Conservation (phyloP, 192 early-diverging fungal genomes). For the Geranomyces variabilis region DNA sequence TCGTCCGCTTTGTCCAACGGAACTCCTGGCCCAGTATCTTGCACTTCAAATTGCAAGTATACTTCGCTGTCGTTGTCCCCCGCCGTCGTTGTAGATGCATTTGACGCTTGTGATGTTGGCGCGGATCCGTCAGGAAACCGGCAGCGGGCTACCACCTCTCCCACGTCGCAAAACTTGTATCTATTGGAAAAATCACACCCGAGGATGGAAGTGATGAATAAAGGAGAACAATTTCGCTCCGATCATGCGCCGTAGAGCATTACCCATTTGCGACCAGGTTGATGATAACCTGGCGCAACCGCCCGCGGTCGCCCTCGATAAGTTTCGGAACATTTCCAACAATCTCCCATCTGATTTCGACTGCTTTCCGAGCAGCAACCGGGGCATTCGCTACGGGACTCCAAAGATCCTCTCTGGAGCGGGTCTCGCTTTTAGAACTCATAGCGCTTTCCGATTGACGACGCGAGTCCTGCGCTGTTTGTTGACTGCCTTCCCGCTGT, state of each 20-base stretch:
- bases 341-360: conserved; percentile 12
- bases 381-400: not conserved
- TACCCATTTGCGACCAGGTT: conserved; percentile 9
- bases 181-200: not conserved
- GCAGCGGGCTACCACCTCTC: conserved; percentile 8
- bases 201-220: too few species aligned
- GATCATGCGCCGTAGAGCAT: not conserved
- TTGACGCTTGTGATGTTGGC: too few species aligned
- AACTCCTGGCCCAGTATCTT: conserved; percentile 26
- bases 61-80: not conserved
- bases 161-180: conserved; percentile 14
- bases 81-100: not conserved
- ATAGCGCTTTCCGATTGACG: not conserved
- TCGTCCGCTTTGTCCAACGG: not conserved
- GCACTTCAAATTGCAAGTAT: conserved; percentile 8
- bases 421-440: not conserved
- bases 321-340: not conserved
- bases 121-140: not conserved
- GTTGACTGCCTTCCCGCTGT: not conserved
- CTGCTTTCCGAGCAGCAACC: not conserved
- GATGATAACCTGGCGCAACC: conserved; percentile 21
- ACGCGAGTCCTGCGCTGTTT: not conserved
- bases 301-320: not conserved
- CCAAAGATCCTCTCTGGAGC: not conserved
- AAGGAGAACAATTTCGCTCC: too few species aligned